These are phyloP conservation scores for Torrubiella hemipterigena DNA, from an alignment of 2,329 filamentous ascomycete genomes.

Conservation along the genomic window DNA sequence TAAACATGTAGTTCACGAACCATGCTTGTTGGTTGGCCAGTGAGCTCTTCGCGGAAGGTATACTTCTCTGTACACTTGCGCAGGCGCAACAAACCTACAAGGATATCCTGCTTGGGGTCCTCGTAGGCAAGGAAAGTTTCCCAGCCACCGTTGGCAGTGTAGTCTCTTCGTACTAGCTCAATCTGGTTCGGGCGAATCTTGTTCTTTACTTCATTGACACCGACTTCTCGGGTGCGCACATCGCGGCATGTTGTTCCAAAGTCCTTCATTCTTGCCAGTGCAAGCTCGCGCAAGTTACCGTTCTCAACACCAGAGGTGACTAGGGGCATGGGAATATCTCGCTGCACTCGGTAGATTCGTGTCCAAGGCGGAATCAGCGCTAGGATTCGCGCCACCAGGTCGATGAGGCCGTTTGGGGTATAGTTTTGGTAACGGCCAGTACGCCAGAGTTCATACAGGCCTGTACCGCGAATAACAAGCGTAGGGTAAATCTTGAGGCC, in stretches of 20 bases:
- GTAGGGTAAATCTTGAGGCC: constrained; percentile 98
- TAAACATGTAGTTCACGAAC: constrained; percentile 95
- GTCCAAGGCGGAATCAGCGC: constrained; percentile 96
- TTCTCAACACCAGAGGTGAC: constrained; percentile 99
- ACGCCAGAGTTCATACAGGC: constrained; percentile 93
- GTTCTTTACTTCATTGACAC: constrained; percentile 98
- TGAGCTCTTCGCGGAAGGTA: constrained; percentile 82
- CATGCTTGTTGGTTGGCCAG: constrained; percentile 76
- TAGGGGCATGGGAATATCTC: constrained; percentile 98
- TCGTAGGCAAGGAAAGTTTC: constrained; percentile 98
- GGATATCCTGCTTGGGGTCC: constrained; percentile 94
- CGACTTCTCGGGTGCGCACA: constrained; percentile 90
- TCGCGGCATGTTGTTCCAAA: constrained; percentile 96
- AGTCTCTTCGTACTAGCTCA: constrained; percentile 87
- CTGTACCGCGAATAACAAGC: constrained; percentile 90
- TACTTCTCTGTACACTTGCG: constrained; percentile 86
- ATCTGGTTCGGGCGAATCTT: constrained; percentile 96
- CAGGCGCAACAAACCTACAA: constrained; percentile 80
- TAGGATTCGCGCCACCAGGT: constrained; percentile 90
- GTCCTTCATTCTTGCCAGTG: constrained; percentile 96
- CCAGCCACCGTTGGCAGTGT: constrained; percentile 92
- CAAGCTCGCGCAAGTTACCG: constrained; percentile 86
- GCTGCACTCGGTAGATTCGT: constrained; percentile 93
- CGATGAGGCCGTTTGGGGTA: constrained; percentile 90
- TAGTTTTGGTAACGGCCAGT: constrained; percentile 98